These are phyloP conservation scores for Naganishia randhawae DNA, from an alignment of 768 basidiomycete species.

Conservation along the genomic window DNA sequence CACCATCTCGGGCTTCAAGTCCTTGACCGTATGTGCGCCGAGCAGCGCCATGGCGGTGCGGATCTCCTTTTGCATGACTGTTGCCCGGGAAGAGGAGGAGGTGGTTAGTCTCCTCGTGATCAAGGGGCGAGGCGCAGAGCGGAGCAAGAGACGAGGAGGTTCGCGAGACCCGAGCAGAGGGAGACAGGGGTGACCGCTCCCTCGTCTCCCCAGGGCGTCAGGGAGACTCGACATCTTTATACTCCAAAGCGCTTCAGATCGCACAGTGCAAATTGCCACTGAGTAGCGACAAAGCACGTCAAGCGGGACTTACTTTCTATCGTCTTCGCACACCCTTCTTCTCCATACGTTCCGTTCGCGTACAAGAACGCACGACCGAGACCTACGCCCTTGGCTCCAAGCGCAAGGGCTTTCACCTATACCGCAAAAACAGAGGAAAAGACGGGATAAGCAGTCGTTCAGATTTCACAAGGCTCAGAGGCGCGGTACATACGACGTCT, in stretches of 20 bases:
- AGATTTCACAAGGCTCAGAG: background rate
- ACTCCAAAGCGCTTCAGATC: too few relatives aligned
- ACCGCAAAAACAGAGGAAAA: background rate
- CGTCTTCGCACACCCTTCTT: conserved; percentile 48
- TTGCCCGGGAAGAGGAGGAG: background rate
- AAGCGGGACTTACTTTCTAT: conserved; percentile 50
- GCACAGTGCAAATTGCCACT: too few relatives aligned
- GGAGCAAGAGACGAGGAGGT: too few relatives aligned
- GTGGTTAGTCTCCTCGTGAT: background rate
- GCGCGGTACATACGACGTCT: conserved; percentile 57
- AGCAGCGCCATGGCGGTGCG: conserved; percentile 45
- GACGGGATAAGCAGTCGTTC: background rate
- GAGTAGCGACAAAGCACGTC: too few relatives aligned
- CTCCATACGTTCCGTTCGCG: conserved; percentile 52
- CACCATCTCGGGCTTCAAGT: conserved; percentile 50
- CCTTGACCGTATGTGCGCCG: conserved; percentile 39
- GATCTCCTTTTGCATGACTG: conserved; percentile 47
- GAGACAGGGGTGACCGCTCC: too few relatives aligned
- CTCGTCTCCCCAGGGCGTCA: too few relatives aligned
- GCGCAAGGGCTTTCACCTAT: conserved; percentile 73
- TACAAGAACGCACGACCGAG: conserved; percentile 53
- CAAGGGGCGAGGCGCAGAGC: background rate
- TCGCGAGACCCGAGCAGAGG: too few relatives aligned
- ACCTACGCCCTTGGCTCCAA: conserved; percentile 55
- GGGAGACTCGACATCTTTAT: too few relatives aligned